These are phyloP conservation scores for Mollisiaceae sp. DNA, from an alignment of 2,329 filamentous ascomycete genomes.

Conservation along the genomic window DNA sequence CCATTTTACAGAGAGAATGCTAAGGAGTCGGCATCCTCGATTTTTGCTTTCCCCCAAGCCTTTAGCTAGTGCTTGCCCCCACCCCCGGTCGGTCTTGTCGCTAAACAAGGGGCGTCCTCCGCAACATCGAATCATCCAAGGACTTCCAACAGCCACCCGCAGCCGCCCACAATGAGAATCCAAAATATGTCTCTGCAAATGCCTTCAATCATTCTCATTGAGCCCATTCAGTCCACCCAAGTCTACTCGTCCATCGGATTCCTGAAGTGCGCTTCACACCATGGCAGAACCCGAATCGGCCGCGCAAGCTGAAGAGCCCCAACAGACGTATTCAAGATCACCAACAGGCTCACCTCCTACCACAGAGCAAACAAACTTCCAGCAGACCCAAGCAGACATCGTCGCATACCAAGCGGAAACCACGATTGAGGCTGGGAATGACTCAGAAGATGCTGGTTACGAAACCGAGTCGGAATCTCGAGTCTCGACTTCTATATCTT, in stretches of 20 bases:
- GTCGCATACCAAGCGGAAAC: constrained; percentile 5
- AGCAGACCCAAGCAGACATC: constrained; percentile 8
- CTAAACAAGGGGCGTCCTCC: not conserved
- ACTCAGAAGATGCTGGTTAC: constrained; percentile 3
- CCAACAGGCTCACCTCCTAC: not conserved
- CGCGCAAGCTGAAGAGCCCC: not conserved
- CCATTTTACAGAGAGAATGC: too few relatives aligned
- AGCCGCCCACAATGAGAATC: not conserved
- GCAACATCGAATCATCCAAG: not conserved
- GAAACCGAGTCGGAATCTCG: not conserved
- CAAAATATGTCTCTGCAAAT: not conserved
- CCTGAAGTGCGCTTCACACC: not conserved
- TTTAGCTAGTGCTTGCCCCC: too few relatives aligned
- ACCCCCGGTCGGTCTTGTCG: not conserved
- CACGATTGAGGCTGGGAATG: not conserved
- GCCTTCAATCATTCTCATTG: not conserved
- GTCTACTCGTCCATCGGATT: not conserved
- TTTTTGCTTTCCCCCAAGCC: too few relatives aligned
- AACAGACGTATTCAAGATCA: not conserved
- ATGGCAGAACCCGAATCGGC: not conserved
- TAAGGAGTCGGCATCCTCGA: too few relatives aligned
- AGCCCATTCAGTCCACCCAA: not conserved
- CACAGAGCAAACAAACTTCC: not conserved
- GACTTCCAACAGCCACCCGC: not conserved
- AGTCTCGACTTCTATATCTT: not conserved